A percentile compares a stretch with the other conserved stretches of the same genome.
Conservation (phyloP, 192 early-diverging fungal genomes). For the Piromyces finnis region DNA sequence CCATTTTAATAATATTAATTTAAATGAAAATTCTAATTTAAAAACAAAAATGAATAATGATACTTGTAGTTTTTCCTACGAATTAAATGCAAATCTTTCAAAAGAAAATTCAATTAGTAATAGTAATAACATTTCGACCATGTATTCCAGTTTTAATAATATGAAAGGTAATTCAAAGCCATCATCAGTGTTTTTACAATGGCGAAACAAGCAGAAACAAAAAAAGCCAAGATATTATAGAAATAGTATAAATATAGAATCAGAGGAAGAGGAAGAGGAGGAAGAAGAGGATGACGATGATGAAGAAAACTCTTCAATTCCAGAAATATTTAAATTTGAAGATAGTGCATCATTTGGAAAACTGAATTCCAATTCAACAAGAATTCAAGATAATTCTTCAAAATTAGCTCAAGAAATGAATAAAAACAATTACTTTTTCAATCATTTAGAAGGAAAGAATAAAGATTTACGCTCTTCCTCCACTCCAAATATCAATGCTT, state of each 20-base stretch:
- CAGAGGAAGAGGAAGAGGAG: neutral
- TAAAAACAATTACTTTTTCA: neutral
- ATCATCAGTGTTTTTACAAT: neutral
- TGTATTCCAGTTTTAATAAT: neutral
- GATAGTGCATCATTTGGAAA: neutral
- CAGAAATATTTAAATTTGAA: neutral
- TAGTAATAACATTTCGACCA: neutral
- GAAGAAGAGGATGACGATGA: neutral
- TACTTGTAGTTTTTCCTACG: neutral
- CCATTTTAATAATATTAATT: neutral
- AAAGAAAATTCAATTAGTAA: neutral
- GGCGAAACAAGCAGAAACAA: neutral
- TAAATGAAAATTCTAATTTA: neutral
- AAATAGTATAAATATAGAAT: neutral
- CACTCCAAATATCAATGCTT: neutral
- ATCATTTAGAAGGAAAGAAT: neutral
- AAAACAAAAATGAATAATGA: neutral
- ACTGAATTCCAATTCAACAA: neutral
- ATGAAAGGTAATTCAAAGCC: neutral
- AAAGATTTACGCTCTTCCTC: neutral
- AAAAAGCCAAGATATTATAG: neutral
- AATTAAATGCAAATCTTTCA: neutral
- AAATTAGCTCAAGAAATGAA: neutral
- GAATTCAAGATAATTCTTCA: neutral
- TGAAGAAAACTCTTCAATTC: neutral